Percentiles rank a stretch among this genome's conserved stretches.
phyloP scores from a whole-genome alignment of 805 yeast genomes.

The Wickerhamiella galacta region DNA sequence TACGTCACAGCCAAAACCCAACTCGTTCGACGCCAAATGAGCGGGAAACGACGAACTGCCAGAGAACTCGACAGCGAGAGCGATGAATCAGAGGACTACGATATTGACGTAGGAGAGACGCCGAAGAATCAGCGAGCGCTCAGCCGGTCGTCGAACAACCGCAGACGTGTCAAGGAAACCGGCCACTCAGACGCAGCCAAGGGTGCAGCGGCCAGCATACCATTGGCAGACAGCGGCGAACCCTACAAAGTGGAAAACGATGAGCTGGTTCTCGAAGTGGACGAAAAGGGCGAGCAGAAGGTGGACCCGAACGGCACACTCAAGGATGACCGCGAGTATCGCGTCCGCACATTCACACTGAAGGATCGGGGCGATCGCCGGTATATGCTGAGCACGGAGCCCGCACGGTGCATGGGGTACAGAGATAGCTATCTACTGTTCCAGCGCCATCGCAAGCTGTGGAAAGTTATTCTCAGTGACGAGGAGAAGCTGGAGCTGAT shows the following conservation, averaged over 20 bases:
- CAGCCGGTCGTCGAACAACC: slow-evolving; percentile 16
- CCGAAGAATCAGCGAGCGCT: no score
- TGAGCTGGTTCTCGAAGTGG: slow-evolving; percentile 63
- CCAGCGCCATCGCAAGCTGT: slow-evolving; percentile 65
- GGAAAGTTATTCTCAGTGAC: slow-evolving; percentile 54
- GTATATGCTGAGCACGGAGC: slow-evolving; percentile 89
- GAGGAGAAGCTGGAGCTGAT: slow-evolving; percentile 74
- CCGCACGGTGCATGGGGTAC: slow-evolving; percentile 88
- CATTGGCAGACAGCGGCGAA: slow-evolving; percentile 52
- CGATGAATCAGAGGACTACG: background rate
- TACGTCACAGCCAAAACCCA: no score
- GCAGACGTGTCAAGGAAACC: slow-evolving; percentile 9
- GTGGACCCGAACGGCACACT: slow-evolving; percentile 52
- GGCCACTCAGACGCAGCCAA: slow-evolving; percentile 6
- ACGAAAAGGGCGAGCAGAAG: slow-evolving; percentile 63
- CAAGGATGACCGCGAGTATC: slow-evolving; percentile 54
- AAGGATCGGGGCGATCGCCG: slow-evolving; percentile 47
- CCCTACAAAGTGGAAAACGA: slow-evolving; percentile 50
- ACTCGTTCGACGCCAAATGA: no score
- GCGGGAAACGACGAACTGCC: no score
- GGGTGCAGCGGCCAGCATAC: slow-evolving; percentile 18
- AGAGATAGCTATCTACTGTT: slow-evolving; percentile 80
- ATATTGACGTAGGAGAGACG: background rate
- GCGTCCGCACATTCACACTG: slow-evolving; percentile 31
- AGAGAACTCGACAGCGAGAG: slow-evolving; percentile 11